phyloP scores from a whole-genome alignment of 805 yeast species.

The Cyberlindnera euphorbiiphila region DNA sequence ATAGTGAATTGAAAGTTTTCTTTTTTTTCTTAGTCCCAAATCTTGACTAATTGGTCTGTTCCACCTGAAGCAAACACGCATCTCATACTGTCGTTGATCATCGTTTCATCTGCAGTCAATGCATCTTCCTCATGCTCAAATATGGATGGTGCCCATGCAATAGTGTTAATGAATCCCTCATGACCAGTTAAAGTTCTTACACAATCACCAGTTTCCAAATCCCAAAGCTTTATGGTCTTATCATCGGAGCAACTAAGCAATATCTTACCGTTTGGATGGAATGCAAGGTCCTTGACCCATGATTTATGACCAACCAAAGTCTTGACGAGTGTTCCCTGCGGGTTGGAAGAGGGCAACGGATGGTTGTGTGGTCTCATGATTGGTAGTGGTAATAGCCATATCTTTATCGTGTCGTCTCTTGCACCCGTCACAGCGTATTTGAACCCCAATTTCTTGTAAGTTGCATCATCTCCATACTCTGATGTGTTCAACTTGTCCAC shows the following conservation, averaged over 20 bases:
- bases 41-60: slow-evolving; percentile 84
- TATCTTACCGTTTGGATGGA: slow-evolving; percentile 75
- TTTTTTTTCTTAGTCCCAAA: slow-evolving; percentile 60
- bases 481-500: slow-evolving; percentile 42
- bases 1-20: too few species aligned
- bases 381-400: slow-evolving; percentile 80
- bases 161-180: slow-evolving; percentile 69
- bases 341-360: slow-evolving; percentile 55
- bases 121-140: slow-evolving; percentile 28
- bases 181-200: slow-evolving; percentile 55
- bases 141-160: slow-evolving; percentile 50
- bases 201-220: slow-evolving; percentile 47
- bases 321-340: slow-evolving; percentile 55
- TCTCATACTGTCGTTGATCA: slow-evolving; percentile 47
- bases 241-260: slow-evolving; percentile 78
- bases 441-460: slow-evolving; percentile 44
- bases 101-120: slow-evolving; percentile 26
- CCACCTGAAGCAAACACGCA: slow-evolving; percentile 88
- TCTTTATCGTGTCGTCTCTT: slow-evolving; percentile 66
- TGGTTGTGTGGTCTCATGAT: slow-evolving; percentile 47
- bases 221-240: slow-evolving; percentile 74
- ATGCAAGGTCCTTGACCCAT: slow-evolving; percentile 70
- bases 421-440: slow-evolving; percentile 77
- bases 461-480: slow-evolving; percentile 22
- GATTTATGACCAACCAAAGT: slow-evolving; percentile 74